Base-by-base conservation (phyloP, 169 alveolate species). In the Theileria annulata region DNA sequence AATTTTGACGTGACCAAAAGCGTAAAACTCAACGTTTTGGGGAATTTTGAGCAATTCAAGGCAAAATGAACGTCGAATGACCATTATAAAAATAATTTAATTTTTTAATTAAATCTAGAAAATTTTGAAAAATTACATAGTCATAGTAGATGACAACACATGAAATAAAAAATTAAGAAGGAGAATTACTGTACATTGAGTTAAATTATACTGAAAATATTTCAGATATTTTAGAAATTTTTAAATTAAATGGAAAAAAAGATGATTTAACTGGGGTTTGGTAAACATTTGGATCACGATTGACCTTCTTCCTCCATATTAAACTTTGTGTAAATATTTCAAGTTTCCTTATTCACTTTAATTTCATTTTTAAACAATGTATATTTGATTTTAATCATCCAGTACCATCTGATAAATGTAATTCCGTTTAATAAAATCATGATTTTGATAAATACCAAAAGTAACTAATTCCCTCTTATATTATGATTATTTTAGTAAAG, bases 1-100 rank as follows among this genome's bases (percentile, higher is more conserved):
- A 59, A 90, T 42, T 47, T 74, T 79, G 56, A 79, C 62, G 33
- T 47, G 75, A 19, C 94, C 94, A 58, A 90, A 90, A 25, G 48
- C 56, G 75, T 74, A 83, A 35, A 47, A 75, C 10, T 82, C 91
- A 13, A 54, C 35, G 71, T 17, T 64, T 48, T 19, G 75, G 1
- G 48, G 85, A 33, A 51, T 58, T 30, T 54, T 54, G 17, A 62
- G 15, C 3, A 67, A 21, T 42, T 77, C 85, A 51, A 77, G 37
- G 6, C 58, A 5, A 1, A 47, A 3, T 3, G 47, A 13, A 23
- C 28, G n/a, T 19, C 80, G 83, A 54, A 35, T 4, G 3, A 84
- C 4, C 83, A 75, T 75, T n/a, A 10, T 42, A 35, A 35, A 35
- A 35, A 10, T 42, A 42, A 42, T 17, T 42, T 42, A 42, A 42